Percentiles rank a stretch among this genome's conserved stretches.
Conservation (phyloP, 345 rosid genomes). For the Eucalyptus regnans region DNA sequence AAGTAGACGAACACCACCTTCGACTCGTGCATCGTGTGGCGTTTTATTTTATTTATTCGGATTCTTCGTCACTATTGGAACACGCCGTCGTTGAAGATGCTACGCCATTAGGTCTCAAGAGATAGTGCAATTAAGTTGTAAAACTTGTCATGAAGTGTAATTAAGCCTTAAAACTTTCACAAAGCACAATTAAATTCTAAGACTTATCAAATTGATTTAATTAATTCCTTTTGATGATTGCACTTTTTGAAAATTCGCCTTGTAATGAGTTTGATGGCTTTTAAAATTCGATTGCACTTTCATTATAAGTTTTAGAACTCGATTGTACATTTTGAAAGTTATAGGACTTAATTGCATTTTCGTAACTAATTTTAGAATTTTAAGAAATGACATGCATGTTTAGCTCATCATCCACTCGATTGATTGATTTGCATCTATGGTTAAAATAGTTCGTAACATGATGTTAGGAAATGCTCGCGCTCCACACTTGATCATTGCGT, state of each 20-base stretch:
- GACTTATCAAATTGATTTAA: too few relatives aligned
- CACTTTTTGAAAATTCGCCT: too few relatives aligned
- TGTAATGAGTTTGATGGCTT: too few relatives aligned
- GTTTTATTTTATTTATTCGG: neutral
- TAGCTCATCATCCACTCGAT: neutral
- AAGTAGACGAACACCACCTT: neutral
- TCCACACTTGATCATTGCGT: neutral
- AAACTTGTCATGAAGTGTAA: fast-evolving
- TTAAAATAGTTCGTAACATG: neutral
- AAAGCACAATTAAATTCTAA: too few relatives aligned
- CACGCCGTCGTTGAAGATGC: neutral
- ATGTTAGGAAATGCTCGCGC: neutral
- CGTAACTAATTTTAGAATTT: too few relatives aligned
- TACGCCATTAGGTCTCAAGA: neutral
- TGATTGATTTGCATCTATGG: neutral
- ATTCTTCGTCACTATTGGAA: neutral
- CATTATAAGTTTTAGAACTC: fast-evolving
- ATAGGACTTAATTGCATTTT: too few relatives aligned
- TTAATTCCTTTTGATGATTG: fast-evolving
- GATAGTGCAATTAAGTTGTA: too few relatives aligned
- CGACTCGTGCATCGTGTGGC: neutral
- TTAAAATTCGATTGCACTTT: fast-evolving
- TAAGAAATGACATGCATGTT: neutral
- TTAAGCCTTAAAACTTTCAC: fast-evolving
- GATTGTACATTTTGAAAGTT: too few relatives aligned